Base-by-base conservation (phyloP, 768 basidiomycete genomes). In the Udeniomyces megalosporus region DNA sequence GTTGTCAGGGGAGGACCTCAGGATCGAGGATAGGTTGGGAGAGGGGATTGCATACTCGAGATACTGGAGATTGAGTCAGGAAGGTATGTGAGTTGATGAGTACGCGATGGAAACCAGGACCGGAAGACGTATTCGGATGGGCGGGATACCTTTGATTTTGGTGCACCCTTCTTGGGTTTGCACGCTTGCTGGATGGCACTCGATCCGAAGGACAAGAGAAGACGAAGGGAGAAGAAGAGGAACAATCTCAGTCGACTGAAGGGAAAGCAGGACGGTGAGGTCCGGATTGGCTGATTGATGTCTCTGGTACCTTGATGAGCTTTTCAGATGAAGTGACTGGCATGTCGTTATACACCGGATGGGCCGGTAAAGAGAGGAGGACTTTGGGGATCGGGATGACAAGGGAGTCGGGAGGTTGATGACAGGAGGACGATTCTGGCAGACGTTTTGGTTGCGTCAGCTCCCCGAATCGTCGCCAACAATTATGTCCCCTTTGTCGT, bases 101-200 rank as follows among this genome's bases (percentile, higher is more conserved):
- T 46, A 46, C 32, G 17, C 28, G 38, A 14, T 29, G 20, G 15
- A 26, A 3, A 34, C 2, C 35, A 20, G 1, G 35, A 58, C 12
- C 20, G n/a, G 22, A 34, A 15, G 32, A 49, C 34, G 22, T 15
- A 0, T 53, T 31, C n/a, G 32, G 7, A 17, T n/a, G 14, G n/a
- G 29, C 53, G 29, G 8, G 4, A 3, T 64, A 89, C 92, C 81
- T 99, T 99, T 67, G 89, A 76, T 76, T 99, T 99, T 66, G 95
- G 95, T 2, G 88, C 84, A 2, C 89, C 88, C 50, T 88, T 82
- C 77, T 97, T 97, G 61, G 92, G 88, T 79, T 96, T 96, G 77
- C 91, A 96, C 15, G 93, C 95, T 72, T 88, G 76, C 76, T 93
- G 46, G 2, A 57, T 15, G 26, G 7, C 32, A 35, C 14, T 1